Evolutionary conservation across 1,284 basidiomycete genomes (phyloP).

Genomic region (Rhodotorula glutinis): DNA sequence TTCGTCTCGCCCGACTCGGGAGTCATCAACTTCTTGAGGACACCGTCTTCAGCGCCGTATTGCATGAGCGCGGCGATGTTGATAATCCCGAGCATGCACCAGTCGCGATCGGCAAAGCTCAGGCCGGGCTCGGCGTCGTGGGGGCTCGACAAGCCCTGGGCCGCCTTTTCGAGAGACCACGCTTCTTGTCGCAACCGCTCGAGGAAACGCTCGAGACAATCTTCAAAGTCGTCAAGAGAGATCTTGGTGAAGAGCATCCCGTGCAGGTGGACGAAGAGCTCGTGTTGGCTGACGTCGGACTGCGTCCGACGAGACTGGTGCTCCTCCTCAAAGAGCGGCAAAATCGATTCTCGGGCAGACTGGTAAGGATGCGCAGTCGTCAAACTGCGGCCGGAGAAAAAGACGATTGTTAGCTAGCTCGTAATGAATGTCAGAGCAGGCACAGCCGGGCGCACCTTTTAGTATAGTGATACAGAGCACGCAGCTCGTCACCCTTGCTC

Average conservation of each 20-base stretch:
- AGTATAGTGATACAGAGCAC: conserved; percentile 86
- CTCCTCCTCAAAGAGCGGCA: conserved; percentile 77
- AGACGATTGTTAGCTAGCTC: no score
- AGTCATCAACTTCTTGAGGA: conserved; percentile 55
- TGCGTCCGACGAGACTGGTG: conserved; percentile 54
- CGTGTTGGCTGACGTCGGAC: conserved; percentile 71
- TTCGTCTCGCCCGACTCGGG: neutral
- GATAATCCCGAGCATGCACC: conserved; percentile 90
- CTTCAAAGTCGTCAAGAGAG: conserved; percentile 82
- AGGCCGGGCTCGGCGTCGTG: conserved; percentile 56
- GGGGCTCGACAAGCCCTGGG: neutral
- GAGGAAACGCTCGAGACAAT: conserved; percentile 75
- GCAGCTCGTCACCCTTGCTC: conserved; percentile 73
- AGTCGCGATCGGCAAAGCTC: conserved; percentile 69
- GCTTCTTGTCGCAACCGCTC: conserved; percentile 70
- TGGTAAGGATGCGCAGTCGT: conserved; percentile 83
- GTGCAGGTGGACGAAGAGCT: conserved; percentile 86
- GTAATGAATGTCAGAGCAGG: neutral
- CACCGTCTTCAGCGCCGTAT: conserved; percentile 73
- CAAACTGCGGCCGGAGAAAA: conserved; percentile 50
- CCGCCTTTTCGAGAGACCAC: conserved; percentile 24
- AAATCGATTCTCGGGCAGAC: conserved; percentile 79
- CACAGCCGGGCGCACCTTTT: conserved; percentile 69
- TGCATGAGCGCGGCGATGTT: conserved; percentile 81
- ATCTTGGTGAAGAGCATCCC: conserved; percentile 95